Conservation (phyloP, 805 yeast genomes). For the Candida lessepsii region DNA sequence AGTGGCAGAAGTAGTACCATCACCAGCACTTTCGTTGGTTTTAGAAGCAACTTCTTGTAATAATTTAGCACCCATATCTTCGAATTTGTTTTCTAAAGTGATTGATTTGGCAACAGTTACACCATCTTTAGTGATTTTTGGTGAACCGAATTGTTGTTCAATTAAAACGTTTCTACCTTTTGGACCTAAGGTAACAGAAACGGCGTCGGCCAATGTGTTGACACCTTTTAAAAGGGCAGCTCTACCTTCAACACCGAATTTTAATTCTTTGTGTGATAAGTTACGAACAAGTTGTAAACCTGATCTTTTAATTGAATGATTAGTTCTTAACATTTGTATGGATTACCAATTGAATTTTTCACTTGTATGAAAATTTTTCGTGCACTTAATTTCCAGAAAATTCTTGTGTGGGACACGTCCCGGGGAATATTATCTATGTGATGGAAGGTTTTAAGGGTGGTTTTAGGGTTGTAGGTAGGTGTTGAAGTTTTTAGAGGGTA, state of each 20-base stretch:
- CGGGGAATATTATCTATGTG: too few species aligned
- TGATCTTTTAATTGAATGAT: slow-evolving; percentile 38
- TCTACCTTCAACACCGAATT: slow-evolving; percentile 96
- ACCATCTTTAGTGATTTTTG: slow-evolving; percentile 99
- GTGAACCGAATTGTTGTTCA: slow-evolving; percentile 95
- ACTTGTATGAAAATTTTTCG: slow-evolving; percentile 16
- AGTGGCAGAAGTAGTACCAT: slow-evolving; percentile 97
- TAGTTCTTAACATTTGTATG: slow-evolving; percentile 45
- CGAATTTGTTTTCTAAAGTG: slow-evolving; percentile 82
- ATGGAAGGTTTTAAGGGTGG: background rate
- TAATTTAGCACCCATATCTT: slow-evolving; percentile 93
- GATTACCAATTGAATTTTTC: slow-evolving; percentile 2
- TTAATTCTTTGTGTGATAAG: slow-evolving; percentile 83
- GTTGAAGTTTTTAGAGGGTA: too few species aligned
- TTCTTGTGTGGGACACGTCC: slow-evolving; percentile 6
- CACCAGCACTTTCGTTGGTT: slow-evolving; percentile 98
- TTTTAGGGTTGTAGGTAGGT: background rate
- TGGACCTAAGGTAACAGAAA: slow-evolving; percentile 94
- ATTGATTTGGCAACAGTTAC: slow-evolving; percentile 92
- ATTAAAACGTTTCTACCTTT: slow-evolving; percentile 96
- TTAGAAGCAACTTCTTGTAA: slow-evolving; percentile 95
- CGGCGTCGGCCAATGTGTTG: slow-evolving; percentile 92
- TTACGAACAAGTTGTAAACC: slow-evolving; percentile 45
- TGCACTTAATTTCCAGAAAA: slow-evolving; percentile 14
- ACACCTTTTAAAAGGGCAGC: slow-evolving; percentile 94